Conservation (phyloP, 2,329 filamentous ascomycete species). For the Raffaelea ambrosiae region DNA sequence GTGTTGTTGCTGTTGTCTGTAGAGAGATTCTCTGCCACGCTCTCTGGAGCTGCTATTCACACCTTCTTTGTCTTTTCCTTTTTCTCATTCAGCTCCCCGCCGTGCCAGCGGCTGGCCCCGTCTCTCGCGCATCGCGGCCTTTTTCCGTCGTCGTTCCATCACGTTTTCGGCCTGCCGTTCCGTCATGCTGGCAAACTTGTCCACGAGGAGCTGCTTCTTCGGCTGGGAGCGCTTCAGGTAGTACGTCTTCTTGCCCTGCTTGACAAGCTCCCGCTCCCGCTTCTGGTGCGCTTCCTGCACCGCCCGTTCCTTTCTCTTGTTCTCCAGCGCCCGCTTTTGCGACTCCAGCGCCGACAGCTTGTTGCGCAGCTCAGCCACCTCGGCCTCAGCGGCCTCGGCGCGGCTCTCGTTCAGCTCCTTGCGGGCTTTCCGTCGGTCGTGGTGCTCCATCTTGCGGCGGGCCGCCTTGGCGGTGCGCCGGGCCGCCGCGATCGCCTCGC, state of each 20-base stretch:
- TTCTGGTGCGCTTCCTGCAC: conserved; percentile 68
- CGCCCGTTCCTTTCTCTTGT: conserved; percentile 60
- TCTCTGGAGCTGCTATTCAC: not conserved
- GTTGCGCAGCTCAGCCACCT: conserved; percentile 63
- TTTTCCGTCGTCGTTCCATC: conserved; percentile 84
- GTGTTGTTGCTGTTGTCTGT: no score
- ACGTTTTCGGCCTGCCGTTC: conserved; percentile 75
- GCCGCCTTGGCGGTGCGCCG: conserved; percentile 31
- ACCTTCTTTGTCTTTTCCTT: not conserved
- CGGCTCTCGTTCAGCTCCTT: not conserved
- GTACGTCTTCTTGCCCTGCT: conserved; percentile 85
- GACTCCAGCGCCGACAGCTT: conserved; percentile 72
- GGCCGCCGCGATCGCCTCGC: conserved; percentile 53
- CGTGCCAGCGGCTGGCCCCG: conserved; percentile 9
- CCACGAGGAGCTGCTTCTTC: conserved; percentile 74
- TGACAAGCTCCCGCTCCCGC: conserved; percentile 76
- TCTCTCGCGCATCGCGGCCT: conserved; percentile 73
- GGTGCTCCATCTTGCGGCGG: no score
- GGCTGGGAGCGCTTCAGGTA: conserved; percentile 88
- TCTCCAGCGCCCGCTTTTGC: conserved; percentile 59
- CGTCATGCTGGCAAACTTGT: conserved; percentile 76
- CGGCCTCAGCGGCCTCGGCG: conserved; percentile 15
- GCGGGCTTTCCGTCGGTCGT: not conserved
- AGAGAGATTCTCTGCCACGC: no score
- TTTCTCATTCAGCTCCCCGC: not conserved